Evolutionary conservation across 2,329 filamentous ascomycete species (phyloP), one percentile per base, ranked within the genome.

Genomic region (Simplicillium sp.): DNA sequence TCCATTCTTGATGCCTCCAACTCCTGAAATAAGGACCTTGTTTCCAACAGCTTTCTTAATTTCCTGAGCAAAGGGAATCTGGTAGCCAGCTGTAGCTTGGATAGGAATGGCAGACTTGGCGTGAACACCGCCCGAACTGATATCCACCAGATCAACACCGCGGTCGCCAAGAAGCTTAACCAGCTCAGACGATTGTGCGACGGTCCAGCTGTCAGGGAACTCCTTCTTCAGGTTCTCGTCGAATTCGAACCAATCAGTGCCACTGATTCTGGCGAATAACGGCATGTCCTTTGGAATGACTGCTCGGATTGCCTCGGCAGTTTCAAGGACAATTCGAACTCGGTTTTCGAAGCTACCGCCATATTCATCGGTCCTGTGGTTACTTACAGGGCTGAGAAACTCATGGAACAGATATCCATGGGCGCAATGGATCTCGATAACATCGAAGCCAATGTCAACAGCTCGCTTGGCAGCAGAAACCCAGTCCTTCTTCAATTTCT

Each of bases 71-170:
- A 85, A 82, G 0, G 69, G 74, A 1, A 72, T 73, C 57, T 87
- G 82, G 64, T 84, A 86, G 0, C 67, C 79, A 0, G 76, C 73
- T 0, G 73, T 73, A 1, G 60, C 49, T 31, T 68, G 64, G 43
- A 80, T 71, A 18, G 34, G 39, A 17, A 36, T 45, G 2, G 37
- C 37, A 18, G 44, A 36, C 45, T 74, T 70, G 47, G 74, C 70
- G 50, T 83, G 73, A 28, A 73, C 69, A 2, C 81, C 84, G 2
- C 74, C 82, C 1, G 72, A 73, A 18, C 73, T 80, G 32, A 87
- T 71, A 50, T 88, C 84, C 12, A 87, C 61, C 4, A 87, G 61
- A 54, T 88, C 84, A 7, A 87, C 73, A 3, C 82, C 83, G 9
- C 59, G 63, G 2, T 75, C 71, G 0, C 76, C 79, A 88, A 65